Base-by-base conservation (phyloP, 2,329 filamentous ascomycete species). In the Paraphaeosphaeria minitans region DNA sequence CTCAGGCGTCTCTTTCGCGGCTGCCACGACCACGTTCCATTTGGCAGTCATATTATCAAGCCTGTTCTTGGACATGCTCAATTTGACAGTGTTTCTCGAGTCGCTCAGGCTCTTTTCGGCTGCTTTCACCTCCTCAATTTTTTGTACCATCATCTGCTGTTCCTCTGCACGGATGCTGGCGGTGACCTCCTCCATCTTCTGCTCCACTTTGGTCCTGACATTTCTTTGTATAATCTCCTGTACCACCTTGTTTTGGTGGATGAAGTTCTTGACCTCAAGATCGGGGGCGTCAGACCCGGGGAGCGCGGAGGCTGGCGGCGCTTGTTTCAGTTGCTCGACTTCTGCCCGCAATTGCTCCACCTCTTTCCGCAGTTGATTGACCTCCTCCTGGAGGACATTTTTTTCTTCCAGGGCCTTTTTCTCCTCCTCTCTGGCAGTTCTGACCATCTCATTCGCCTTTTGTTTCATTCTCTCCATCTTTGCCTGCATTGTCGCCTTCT, bases 1-100 rank as follows among this genome's bases (percentile, higher is more conserved):
- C 68, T 94, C 84, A 0, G 94, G 94, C 0, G 93, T 97, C 49
- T 96, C 90, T n/a, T 83, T 84, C 0, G 90, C 92, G 13, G 94
- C 93, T 48, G 87, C 90, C 70, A 93, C 85, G 3, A 98, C 90
- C 1, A 95, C 86, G 1, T 85, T 84, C 33, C 96, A 79, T 79
- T 95, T 96, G 4, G 89, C 90, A 52, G 83, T 83, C 0, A 88
- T 86, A 9, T 80, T 79, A 61, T 84, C 86, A 48, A 84, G 79
- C 72, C 89, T 87, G 66, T 89, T 91, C 66, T 94, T 89, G 6
- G 87, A 81, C 87, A 96, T 90, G 73, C 88, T 87, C 79, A 95
- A 84, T 61, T 89, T 84, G 53, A 89, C 85, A 3, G 88, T 66
- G 37, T 55, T 65, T 48, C 42, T 89, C 74, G 89, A 84, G 61